Conservation (phyloP, 495 filamentous ascomycete species). For the Podospora bellae-mahoneyi region DNA sequence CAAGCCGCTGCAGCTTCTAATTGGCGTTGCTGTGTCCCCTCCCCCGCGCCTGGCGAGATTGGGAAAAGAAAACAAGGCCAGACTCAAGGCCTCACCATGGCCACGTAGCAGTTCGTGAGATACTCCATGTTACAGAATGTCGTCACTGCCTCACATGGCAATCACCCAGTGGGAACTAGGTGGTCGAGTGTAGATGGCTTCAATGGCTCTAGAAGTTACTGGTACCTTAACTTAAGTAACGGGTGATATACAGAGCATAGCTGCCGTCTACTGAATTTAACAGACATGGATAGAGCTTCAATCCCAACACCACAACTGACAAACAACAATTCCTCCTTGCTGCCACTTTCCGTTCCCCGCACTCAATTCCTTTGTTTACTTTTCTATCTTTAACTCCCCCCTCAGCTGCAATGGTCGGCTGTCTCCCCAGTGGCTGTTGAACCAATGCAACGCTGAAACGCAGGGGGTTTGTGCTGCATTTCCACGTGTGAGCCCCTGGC, state of each 20-base stretch:
- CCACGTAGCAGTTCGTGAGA: neutral
- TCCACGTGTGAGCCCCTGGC: neutral
- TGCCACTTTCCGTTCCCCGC: neutral
- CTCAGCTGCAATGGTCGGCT: neutral
- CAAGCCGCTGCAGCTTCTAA: conserved; percentile 9
- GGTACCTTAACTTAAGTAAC: neutral
- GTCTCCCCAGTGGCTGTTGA: neutral
- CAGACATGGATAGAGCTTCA: neutral
- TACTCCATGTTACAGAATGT: neutral
- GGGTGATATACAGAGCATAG: too few relatives aligned
- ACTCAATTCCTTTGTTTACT: neutral
- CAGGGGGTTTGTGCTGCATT: neutral
- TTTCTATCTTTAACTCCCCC: neutral
- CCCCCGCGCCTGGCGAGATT: conserved; percentile 10
- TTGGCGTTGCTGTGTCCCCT: conserved; percentile 17
- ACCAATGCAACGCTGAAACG: neutral
- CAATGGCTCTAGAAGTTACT: neutral
- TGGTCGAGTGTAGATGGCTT: too few relatives aligned
- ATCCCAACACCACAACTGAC: neutral
- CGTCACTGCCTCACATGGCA: neutral
- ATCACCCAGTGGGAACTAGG: neutral
- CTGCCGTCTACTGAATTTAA: too few relatives aligned
- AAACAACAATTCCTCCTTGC: neutral
- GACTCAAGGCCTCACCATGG: neutral
- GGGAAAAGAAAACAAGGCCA: conserved; percentile 13